Percentiles rank a stretch among this genome's conserved stretches.
These are phyloP conservation scores for Skeletonema potamos DNA, from an alignment of 108 stramenopile genomes.

Conservation along the genomic window DNA sequence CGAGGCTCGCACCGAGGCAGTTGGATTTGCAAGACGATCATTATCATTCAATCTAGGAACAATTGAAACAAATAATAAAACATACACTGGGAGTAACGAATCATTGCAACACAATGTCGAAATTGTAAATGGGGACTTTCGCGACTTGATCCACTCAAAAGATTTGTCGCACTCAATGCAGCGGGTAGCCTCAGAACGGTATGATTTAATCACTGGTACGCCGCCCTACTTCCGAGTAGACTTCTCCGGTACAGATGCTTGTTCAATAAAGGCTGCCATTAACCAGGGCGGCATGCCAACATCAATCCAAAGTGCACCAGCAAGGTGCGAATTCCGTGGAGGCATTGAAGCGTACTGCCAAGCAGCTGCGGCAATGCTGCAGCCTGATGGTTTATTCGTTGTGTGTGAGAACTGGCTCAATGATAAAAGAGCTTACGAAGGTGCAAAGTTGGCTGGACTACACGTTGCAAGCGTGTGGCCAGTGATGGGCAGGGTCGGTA, in stretches of 20 bases:
- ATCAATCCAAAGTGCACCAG: conserved; percentile 61
- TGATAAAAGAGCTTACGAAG: conserved; percentile 49
- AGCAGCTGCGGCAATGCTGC: conserved; percentile 47
- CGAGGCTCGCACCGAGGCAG: conserved; percentile 62
- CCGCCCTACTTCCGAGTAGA: conserved; percentile 76
- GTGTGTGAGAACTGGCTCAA: conserved; percentile 75
- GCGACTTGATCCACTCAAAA: conserved; percentile 22
- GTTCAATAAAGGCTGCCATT: conserved; percentile 49
- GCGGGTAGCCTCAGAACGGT: conserved; percentile 24
- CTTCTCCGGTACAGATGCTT: conserved; percentile 27
- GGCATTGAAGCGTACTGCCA: conserved; percentile 71
- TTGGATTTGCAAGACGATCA: conserved; percentile 54
- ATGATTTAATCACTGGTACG: conserved; percentile 66
- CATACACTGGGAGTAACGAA: conserved; percentile 4
- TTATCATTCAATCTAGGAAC: conserved; percentile 58
- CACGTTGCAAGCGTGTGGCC: conserved; percentile 25
- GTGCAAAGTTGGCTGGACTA: conserved; percentile 38
- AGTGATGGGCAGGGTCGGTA: conserved; percentile 34
- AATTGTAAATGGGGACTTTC: conserved; percentile 51
- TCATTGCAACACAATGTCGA: conserved; percentile 7
- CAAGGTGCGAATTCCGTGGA: conserved; percentile 76
- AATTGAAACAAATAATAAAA: conserved; percentile 7
- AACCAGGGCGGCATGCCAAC: conserved; percentile 68
- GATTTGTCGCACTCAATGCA: conserved; percentile 9
- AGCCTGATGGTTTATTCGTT: conserved; percentile 41